Conservation (phyloP, 768 basidiomycete genomes). For the Dictyophora rubrovolvata region DNA sequence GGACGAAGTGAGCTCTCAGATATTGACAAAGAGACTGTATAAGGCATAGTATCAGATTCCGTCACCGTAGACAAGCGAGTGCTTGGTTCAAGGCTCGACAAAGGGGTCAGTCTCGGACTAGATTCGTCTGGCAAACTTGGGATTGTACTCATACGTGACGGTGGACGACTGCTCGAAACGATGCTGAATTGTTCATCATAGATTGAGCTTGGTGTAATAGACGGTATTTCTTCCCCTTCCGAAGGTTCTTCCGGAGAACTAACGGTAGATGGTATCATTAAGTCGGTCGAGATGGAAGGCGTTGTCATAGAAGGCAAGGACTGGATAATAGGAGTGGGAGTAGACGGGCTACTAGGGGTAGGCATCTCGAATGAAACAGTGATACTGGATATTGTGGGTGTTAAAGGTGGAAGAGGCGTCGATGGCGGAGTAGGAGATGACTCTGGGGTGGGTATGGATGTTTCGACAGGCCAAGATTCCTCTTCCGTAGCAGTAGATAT, state of each 20-base stretch:
- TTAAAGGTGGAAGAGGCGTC: not conserved
- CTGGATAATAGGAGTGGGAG: not conserved
- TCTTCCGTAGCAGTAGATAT: no score
- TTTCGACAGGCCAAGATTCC: no score
- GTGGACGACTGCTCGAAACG: not conserved
- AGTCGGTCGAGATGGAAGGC: not conserved
- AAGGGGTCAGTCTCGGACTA: conserved; percentile 1
- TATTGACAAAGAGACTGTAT: not conserved
- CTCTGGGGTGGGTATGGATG: not conserved
- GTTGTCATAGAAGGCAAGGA: not conserved
- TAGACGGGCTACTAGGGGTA: not conserved
- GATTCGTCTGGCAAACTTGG: conserved; percentile 5
- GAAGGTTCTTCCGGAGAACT: not conserved
- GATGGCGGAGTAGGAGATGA: not conserved
- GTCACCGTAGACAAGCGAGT: not conserved
- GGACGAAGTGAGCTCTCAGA: not conserved
- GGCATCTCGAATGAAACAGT: not conserved
- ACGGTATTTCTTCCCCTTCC: not conserved
- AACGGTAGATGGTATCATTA: not conserved
- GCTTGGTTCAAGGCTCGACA: not conserved
- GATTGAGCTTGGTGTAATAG: not conserved
- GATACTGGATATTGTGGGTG: not conserved
- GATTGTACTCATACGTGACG: conserved; percentile 5
- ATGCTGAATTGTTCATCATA: not conserved
- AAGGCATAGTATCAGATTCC: conserved; percentile 2